Conservation (phyloP, 768 basidiomycete genomes). For the Ramaria sp. region DNA sequence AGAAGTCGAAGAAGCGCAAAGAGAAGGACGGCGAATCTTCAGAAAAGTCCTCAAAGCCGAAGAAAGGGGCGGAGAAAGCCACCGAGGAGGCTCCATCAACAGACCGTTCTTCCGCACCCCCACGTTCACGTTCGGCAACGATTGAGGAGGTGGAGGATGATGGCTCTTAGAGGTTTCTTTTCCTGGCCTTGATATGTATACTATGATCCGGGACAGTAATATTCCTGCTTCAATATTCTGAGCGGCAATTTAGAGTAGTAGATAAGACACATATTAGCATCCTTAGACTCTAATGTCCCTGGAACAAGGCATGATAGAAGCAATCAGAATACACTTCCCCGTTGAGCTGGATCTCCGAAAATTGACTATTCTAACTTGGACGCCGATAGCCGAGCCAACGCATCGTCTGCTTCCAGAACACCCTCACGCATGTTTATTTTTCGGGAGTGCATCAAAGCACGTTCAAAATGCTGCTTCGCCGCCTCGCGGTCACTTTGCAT, state of each 20-base stretch:
- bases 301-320: too few relatives aligned
- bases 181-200: conserved; percentile 4
- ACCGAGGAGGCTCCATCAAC: conserved; percentile 16
- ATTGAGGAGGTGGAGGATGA: conserved; percentile 38
- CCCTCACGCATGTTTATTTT: conserved; percentile 24
- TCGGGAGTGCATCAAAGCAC: conserved; percentile 22
- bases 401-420: conserved; percentile 23
- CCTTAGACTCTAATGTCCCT: too few relatives aligned
- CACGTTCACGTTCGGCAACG: conserved; percentile 25
- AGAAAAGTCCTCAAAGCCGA: conserved; percentile 21
- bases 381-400: conserved; percentile 20
- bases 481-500: conserved; percentile 22
- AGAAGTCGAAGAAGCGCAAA: conserved; percentile 59
- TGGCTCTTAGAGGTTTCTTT: conserved; percentile 13
- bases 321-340: too few relatives aligned
- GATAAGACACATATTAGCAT: neutral
- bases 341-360: too few relatives aligned
- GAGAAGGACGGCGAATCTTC: conserved; percentile 30
- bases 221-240: neutral
- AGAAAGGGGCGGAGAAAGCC: conserved; percentile 25
- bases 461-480: conserved; percentile 22
- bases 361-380: neutral
- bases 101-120: conserved; percentile 4
- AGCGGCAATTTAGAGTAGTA: neutral
- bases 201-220: neutral